These are phyloP conservation scores for Ustilago nuda DNA, from an alignment of 1,284 basidiomycete species.

Conservation along the genomic window DNA sequence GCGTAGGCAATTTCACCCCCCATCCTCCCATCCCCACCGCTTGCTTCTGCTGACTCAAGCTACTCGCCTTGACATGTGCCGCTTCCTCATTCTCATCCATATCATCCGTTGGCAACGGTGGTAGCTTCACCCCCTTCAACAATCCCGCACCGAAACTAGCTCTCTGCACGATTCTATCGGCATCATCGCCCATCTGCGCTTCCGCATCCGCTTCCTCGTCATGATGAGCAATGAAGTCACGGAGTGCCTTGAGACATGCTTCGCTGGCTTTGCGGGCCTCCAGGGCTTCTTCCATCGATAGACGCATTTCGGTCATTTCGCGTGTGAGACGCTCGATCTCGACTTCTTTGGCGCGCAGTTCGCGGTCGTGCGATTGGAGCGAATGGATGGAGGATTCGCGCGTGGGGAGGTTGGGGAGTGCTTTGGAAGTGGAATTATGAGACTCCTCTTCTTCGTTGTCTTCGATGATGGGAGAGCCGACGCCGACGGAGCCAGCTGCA, in stretches of 20 bases:
- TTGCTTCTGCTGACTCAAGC: constrained; percentile 20
- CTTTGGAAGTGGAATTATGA: constrained; percentile 9
- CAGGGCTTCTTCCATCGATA: constrained; percentile 58
- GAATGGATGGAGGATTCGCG: constrained; percentile 28
- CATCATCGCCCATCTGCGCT: constrained; percentile 35
- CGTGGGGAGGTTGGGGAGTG: constrained; percentile 19
- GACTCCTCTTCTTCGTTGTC: constrained; percentile 47
- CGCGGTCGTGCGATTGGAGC: constrained; percentile 28
- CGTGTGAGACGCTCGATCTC: constrained; percentile 54
- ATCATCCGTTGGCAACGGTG: constrained; percentile 59
- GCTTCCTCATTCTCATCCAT: constrained; percentile 54
- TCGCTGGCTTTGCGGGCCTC: constrained; percentile 66
- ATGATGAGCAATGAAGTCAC: constrained; percentile 54
- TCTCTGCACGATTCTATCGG: constrained; percentile 35
- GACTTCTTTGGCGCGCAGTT: constrained; percentile 56
- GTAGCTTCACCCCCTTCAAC: constrained; percentile 59
- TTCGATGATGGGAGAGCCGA: constrained; percentile 51
- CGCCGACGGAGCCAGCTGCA: constrained; percentile 39
- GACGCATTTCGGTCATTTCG: constrained; percentile 51
- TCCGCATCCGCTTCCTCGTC: constrained; percentile 45
- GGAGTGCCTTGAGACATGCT: constrained; percentile 57
- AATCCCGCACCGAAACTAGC: constrained; percentile 45
- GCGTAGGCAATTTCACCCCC: constrained; percentile 49
- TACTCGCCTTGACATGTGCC: constrained; percentile 14
- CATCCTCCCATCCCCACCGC: constrained; percentile 24